These are phyloP conservation scores for Candida wancherniae DNA, from an alignment of 805 yeast genomes.

Conservation along the genomic window DNA sequence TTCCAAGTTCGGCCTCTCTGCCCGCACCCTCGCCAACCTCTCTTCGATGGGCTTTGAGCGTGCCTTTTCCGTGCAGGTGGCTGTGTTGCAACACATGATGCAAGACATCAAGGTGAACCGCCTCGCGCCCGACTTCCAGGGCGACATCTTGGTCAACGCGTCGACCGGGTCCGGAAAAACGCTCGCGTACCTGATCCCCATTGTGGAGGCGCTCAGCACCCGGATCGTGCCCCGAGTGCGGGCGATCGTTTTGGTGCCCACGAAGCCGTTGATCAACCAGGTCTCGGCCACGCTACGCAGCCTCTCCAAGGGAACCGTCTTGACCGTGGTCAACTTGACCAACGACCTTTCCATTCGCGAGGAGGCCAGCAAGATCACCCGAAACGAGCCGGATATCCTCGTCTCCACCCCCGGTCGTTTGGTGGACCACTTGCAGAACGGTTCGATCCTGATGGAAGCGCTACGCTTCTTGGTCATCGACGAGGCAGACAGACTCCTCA, in stretches of 20 bases:
- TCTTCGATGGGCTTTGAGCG: slow-evolving; percentile 38
- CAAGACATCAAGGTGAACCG: slow-evolving; percentile 37
- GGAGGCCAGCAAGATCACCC: slow-evolving; percentile 50
- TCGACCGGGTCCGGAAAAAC: slow-evolving; percentile 97
- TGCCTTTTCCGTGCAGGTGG: slow-evolving; percentile 77
- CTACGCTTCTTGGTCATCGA: slow-evolving; percentile 67
- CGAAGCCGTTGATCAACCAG: slow-evolving; percentile 81
- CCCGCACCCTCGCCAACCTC: slow-evolving; percentile 44
- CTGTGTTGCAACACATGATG: slow-evolving; percentile 54
- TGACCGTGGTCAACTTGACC: slow-evolving; percentile 59
- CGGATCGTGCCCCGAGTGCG: slow-evolving; percentile 70
- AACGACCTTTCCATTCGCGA: slow-evolving; percentile 51
- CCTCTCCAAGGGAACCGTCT: slow-evolving; percentile 61
- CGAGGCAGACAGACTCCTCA: slow-evolving; percentile 78
- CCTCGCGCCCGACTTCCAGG: slow-evolving; percentile 50
- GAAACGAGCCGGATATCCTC: slow-evolving; percentile 57
- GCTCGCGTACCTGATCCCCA: slow-evolving; percentile 79
- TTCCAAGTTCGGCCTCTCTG: slow-evolving; percentile 41
- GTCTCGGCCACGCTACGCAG: slow-evolving; percentile 61
- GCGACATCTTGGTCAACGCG: slow-evolving; percentile 86
- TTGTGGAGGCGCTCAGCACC: slow-evolving; percentile 59
- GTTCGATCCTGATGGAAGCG: slow-evolving; percentile 43
- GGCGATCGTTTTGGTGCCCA: slow-evolving; percentile 82
- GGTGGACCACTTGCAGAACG: slow-evolving; percentile 61
- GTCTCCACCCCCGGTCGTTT: slow-evolving; percentile 76